Base-by-base conservation (phyloP, 2,329 filamentous ascomycete genomes). In the Fusarium devonianum region DNA sequence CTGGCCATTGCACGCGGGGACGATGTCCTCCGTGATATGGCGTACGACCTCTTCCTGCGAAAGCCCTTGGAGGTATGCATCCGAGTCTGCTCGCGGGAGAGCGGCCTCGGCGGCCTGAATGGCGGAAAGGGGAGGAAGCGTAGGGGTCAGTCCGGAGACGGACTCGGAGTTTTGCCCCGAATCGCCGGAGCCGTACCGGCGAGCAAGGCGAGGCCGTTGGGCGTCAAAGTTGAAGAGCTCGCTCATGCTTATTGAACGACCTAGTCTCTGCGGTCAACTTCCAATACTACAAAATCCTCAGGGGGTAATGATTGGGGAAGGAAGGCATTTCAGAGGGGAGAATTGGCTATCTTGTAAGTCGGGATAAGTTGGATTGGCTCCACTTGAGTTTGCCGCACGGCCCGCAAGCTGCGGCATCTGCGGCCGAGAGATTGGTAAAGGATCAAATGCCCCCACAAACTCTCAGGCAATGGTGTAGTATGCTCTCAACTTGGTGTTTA, bases 1-100 rank as follows among this genome's bases (percentile, higher is more conserved):
- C 64, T 84, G 82, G 12, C 78, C 81, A 62, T 87, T 91, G 50
- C 94, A 79, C 1, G 80, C 88, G 2, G 81, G 80, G 29, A 81
- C 71, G 47, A 84, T 72, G 49, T 75, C 69, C 7, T 60, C 22
- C 8, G 75, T 61, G 25, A 84, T 73, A 66, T 84, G 80, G 10
- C 65, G 49, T 32, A 65, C 54, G 18, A 67, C 48, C 49, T 65
- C 38, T 66, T 74, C 60, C 5, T 63, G 61, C 4, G 66, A 48
- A 8, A 61, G 52, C 21, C 65, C 64, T 39, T 57, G 32, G 19
- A 78, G 71, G 46, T 73, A 74, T 8, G 42, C 53, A 1, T 64
- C 46, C 13, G 64, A 62, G 8, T 39, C 47, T 3, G 67, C 58
- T 21, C 55, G 50, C 1, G 75, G 75, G 18, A 82, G 73, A 8